Evolutionary conservation across 106 monocot genomes (phyloP).

Genomic region (Ottelia alismoides): DNA sequence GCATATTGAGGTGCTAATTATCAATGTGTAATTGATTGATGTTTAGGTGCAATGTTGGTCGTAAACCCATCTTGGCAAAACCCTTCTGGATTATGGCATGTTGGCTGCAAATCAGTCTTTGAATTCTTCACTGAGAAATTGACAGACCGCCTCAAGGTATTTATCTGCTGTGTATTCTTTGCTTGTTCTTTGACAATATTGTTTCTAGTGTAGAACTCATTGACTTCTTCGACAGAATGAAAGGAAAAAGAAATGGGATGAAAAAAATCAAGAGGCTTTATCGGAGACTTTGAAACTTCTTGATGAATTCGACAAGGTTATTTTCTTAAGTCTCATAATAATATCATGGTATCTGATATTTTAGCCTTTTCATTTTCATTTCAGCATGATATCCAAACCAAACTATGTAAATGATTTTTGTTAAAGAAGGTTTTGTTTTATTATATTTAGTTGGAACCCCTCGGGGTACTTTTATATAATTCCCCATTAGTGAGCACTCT

Average conservation of each 20-base stretch:
- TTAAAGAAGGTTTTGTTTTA: no score
- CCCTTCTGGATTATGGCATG: slow-evolving; percentile 96
- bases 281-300: slow-evolving; percentile 58
- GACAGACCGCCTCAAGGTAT: slow-evolving; percentile 72
- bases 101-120: slow-evolving; percentile 90
- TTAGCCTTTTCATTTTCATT: no score
- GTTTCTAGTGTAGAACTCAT: neutral
- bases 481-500: no score
- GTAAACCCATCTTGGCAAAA: slow-evolving; percentile 87
- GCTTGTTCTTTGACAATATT: neutral
- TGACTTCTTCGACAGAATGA: slow-evolving; percentile 46
- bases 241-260: slow-evolving; percentile 92
- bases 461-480: no score
- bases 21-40: no score
- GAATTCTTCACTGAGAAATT: slow-evolving; percentile 77
- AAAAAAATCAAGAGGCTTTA: slow-evolving; percentile 90
- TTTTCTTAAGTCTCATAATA: no score
- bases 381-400: no score
- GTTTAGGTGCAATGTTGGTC: slow-evolving; percentile 38
- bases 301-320: slow-evolving; percentile 94
- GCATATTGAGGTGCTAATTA: no score
- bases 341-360: no score
- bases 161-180: no score
- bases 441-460: no score
- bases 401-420: no score